Base-by-base conservation (phyloP, 495 filamentous ascomycete species). In the Penicillium lagena region DNA sequence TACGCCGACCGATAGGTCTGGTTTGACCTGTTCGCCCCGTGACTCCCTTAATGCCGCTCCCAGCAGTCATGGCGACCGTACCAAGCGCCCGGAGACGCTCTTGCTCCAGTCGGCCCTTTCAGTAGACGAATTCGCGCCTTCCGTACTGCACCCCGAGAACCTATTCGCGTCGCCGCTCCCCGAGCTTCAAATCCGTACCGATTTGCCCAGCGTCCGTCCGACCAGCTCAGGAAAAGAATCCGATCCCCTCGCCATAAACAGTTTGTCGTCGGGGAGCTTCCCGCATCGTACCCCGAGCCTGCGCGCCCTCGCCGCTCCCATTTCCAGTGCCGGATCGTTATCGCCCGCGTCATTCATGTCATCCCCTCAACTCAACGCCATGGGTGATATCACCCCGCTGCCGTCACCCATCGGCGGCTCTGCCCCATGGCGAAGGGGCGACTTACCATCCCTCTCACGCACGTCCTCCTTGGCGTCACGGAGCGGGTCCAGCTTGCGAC, bases 351-450 rank as follows among this genome's bases (percentile, higher is more conserved):
- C 82, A 10, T 40, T 66, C 15, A 53, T 81, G 13, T 79, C 82
- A 6, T 86, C 82, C 12, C 89, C 90, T 2, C 79, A 83, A 46
- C 75, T 95, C 33, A 80, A 82, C 45, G 87, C 90, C 13, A 83
- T 96, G 79, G 79, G 80, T 33, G 89, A 96, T 56, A 82, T 98
- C 45, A 98, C 93, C 5, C 93, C 93, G 40, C 66, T 98, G 15
- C 93, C 93, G 9, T 96, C 93, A 6, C 93, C 93, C 7, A 76
- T 96, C 33, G 70, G 87, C 45, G 76, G 76, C 7, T 82, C 85
- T 36, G 88, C 86, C 7, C 86, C 90, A n/a, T 62, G 81, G 81
- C 52, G 54, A 4, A 45, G 78, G 70, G 54, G 70, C 71, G 56
- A 68, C 70, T 64, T 47, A 57, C 68, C 54, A 58, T 79, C 50